Percentiles rank a stretch among this genome's conserved stretches.
phyloP scores from a whole-genome alignment of 768 basidiomycete genomes.

The Macrolepiota dolichaula region DNA sequence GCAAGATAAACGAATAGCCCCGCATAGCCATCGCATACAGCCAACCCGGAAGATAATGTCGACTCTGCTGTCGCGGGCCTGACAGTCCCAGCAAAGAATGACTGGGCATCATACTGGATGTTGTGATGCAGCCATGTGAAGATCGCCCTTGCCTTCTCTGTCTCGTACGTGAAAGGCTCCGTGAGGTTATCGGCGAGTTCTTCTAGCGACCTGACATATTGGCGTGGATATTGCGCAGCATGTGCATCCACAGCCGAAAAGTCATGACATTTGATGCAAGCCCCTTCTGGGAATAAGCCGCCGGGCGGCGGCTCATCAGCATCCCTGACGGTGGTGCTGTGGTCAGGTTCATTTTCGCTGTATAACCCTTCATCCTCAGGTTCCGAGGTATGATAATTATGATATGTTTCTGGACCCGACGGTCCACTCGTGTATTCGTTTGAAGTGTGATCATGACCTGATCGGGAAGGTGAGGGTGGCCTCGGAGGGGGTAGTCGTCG shows the following conservation, averaged over 20 bases:
- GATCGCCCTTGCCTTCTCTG: constrained; percentile 43
- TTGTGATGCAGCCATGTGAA: constrained; percentile 48
- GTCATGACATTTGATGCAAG: constrained; percentile 42
- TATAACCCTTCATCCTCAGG: not conserved
- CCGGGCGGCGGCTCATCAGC: not conserved
- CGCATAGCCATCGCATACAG: constrained; percentile 49
- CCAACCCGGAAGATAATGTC: constrained; percentile 38
- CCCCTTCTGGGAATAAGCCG: constrained; percentile 11
- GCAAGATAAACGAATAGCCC: constrained; percentile 39
- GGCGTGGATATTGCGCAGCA: constrained; percentile 39
- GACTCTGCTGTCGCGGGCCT: constrained; percentile 31
- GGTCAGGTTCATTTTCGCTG: not conserved
- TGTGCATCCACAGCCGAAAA: constrained; percentile 40
- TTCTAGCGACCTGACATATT: constrained; percentile 33
- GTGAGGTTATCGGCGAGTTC: constrained; percentile 38
- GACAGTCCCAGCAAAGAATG: constrained; percentile 42
- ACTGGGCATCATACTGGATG: constrained; percentile 39
- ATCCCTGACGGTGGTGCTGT: constrained; percentile 4
- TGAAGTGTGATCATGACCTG: not conserved
- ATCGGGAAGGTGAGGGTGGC: not conserved
- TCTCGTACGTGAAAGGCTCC: constrained; percentile 36
- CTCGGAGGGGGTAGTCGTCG: not conserved
- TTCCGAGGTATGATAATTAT: not conserved
- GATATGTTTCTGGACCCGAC: not conserved
- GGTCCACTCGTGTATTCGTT: not conserved